Conservation (phyloP, 352 stramenopile genomes). For the Globisporangium nodosum region DNA sequence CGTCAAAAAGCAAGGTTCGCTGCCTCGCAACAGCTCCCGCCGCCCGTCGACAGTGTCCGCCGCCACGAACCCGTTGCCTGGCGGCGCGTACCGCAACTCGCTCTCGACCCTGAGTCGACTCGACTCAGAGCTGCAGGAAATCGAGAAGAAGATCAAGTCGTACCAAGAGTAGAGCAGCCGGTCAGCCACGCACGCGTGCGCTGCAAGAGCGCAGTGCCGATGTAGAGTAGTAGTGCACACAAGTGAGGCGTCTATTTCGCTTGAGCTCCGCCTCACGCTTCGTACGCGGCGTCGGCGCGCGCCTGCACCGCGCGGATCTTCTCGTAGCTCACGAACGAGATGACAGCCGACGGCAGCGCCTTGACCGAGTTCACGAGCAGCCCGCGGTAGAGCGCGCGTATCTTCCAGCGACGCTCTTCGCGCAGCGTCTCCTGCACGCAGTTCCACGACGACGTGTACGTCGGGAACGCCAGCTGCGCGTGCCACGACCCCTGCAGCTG, state of each 20-base stretch:
- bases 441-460: conserved; percentile 67
- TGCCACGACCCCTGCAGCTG: conserved; percentile 74
- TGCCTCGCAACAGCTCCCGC: conserved; percentile 4
- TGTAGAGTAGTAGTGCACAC: conserved; percentile 5
- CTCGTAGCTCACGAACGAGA: conserved; percentile 81
- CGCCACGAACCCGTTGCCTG: conserved; percentile 15
- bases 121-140: conserved; percentile 56
- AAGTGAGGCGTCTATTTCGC: neutral
- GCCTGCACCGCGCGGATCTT: conserved; percentile 59
- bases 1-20: conserved; percentile 1
- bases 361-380: conserved; percentile 73
- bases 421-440: conserved; percentile 50
- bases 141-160: conserved; percentile 61
- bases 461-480: conserved; percentile 49
- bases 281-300: conserved; percentile 24
- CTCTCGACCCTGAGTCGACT: conserved; percentile 53
- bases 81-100: conserved; percentile 37
- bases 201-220: neutral
- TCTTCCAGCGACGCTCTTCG: conserved; percentile 19
- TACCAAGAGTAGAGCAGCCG: conserved; percentile 12
- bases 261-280: conserved; percentile 1
- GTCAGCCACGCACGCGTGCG: neutral
- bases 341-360: conserved; percentile 57
- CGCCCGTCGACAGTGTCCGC: conserved; percentile 3
- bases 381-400: conserved; percentile 64